phyloP scores from a whole-genome alignment of 2,329 filamentous ascomycete genomes.

The Cercospora sesami region DNA sequence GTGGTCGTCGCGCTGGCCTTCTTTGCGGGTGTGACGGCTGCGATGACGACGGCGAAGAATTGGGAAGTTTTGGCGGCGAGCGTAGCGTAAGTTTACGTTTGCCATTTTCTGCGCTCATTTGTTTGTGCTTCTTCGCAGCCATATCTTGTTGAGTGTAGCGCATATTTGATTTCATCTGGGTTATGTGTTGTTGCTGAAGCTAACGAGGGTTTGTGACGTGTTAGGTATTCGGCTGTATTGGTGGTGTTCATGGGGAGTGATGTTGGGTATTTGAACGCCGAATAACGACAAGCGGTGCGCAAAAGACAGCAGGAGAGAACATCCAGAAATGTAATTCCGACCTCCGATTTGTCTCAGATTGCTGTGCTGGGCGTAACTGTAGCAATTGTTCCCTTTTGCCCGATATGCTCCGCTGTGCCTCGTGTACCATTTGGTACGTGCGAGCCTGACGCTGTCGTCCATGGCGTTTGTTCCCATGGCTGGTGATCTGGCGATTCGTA shows the following conservation, averaged over 20 bases:
- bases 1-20: not conserved
- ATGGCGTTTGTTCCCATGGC: slow-evolving; percentile 11
- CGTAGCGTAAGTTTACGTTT: not conserved
- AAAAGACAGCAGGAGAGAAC: too few relatives aligned
- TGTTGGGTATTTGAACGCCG: not conserved
- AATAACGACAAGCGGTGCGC: not conserved
- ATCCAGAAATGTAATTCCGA: too few relatives aligned
- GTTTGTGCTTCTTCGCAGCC: too few relatives aligned
- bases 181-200: not conserved
- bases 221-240: not conserved
- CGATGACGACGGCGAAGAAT: not conserved
- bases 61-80: not conserved
- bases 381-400: slow-evolving; percentile 5
- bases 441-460: slow-evolving; percentile 5
- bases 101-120: too few relatives aligned
- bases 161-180: not conserved
- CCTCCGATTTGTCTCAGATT: too few relatives aligned
- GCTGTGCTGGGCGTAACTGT: not conserved
- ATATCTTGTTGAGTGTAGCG: too few relatives aligned
- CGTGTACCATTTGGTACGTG: not conserved
- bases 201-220: not conserved
- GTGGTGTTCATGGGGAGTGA: not conserved
- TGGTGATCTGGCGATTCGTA: not conserved
- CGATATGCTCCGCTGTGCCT: not conserved
- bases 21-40: not conserved